These are phyloP conservation scores for Pholiota microspora DNA, from an alignment of 768 basidiomycete species.

Conservation along the genomic window DNA sequence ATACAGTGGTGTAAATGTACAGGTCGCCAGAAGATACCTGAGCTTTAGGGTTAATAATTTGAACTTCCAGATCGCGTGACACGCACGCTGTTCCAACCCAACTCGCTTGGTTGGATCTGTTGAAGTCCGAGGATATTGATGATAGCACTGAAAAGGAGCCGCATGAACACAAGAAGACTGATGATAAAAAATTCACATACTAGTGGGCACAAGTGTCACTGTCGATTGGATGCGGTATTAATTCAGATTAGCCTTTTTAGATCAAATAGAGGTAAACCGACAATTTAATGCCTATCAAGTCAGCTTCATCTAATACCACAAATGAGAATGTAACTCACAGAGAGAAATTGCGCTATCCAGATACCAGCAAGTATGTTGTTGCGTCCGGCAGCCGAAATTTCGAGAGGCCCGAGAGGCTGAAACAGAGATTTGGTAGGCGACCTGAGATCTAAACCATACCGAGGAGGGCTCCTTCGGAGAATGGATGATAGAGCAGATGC, in stretches of 20 bases:
- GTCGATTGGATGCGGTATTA: background rate
- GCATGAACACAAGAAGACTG: background rate
- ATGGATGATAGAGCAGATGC: slow-evolving; percentile 5
- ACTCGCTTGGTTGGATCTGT: slow-evolving; percentile 73
- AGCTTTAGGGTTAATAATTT: too few relatives aligned
- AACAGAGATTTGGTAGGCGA: slow-evolving; percentile 13
- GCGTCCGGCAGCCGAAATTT: slow-evolving; percentile 56
- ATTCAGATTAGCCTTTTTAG: background rate
- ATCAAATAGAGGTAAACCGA: slow-evolving; percentile 14
- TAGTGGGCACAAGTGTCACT: slow-evolving; percentile 77
- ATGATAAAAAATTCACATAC: slow-evolving; percentile 34
- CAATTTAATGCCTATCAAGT: slow-evolving; percentile 32
- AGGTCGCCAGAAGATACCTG: slow-evolving; percentile 78
- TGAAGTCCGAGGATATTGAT: slow-evolving; percentile 75
- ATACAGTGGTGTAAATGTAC: slow-evolving; percentile 82
- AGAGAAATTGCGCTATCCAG: slow-evolving; percentile 73
- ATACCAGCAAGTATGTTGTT: slow-evolving; percentile 69
- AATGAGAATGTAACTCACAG: slow-evolving; percentile 40
- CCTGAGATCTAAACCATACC: slow-evolving; percentile 16
- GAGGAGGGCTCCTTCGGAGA: background rate
- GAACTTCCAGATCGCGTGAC: too few relatives aligned
- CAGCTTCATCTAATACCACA: background rate
- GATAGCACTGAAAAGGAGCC: slow-evolving; percentile 52
- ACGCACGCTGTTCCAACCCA: slow-evolving; percentile 81
- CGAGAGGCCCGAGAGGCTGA: slow-evolving; percentile 50